Conservation (phyloP, 345 rosid species). For the Populus davidiana region DNA sequence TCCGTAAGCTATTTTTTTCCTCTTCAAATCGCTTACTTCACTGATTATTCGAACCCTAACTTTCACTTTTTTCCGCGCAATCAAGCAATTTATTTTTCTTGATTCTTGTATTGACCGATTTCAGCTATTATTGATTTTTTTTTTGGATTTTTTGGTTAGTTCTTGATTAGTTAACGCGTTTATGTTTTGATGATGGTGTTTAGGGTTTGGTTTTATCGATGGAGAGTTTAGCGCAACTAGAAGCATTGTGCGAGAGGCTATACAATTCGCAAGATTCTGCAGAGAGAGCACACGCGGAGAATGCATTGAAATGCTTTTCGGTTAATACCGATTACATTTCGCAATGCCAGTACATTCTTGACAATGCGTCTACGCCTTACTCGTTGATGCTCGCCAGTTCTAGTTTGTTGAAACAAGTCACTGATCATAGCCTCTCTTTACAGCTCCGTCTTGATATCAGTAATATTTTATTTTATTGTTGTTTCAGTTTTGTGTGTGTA, state of each 20-base stretch:
- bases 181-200: neutral
- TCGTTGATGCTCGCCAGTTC: constrained; percentile 99
- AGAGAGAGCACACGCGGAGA: constrained; percentile 91
- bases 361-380: constrained; percentile 90
- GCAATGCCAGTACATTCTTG: constrained; percentile 96
- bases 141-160: neutral
- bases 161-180: neutral
- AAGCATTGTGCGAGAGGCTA: constrained; percentile 92
- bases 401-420: constrained; percentile 89
- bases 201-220: constrained; percentile 27
- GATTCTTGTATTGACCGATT: neutral
- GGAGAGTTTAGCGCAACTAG: constrained; percentile 98
- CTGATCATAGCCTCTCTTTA: constrained; percentile 82
- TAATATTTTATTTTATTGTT: constrained; percentile 27
- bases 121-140: neutral
- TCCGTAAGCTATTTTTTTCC: neutral
- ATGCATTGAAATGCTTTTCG: constrained; percentile 84
- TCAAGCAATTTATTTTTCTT: neutral
- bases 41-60: neutral
- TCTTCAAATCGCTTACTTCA: neutral
- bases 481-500: neutral
- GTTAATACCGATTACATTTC: constrained; percentile 85
- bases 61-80: neutral
- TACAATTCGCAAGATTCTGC: constrained; percentile 92
- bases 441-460: constrained; percentile 93